Conservation (phyloP, 1,284 basidiomycete species). For the Porogramme epimiltina region DNA sequence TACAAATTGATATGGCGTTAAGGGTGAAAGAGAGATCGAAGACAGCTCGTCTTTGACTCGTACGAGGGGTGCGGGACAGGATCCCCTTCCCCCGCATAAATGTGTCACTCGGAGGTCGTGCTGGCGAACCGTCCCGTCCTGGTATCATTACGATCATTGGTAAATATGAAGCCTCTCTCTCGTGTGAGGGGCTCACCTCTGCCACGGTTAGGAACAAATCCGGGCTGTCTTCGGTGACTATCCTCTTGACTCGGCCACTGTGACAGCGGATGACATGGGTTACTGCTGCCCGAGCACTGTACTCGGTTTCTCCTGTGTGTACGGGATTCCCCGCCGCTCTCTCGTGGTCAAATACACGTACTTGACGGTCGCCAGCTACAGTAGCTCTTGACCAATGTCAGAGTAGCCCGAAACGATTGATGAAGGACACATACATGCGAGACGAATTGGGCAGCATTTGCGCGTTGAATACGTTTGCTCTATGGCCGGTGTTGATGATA, state of each 20-base stretch:
- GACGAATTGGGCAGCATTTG: constrained; percentile 80
- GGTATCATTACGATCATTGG: neutral
- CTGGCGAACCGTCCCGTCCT: constrained; percentile 80
- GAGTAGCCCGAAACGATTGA: neutral
- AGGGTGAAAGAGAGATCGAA: constrained; percentile 65
- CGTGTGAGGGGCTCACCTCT: constrained; percentile 53
- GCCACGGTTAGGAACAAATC: constrained; percentile 85
- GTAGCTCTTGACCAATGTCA: constrained; percentile 51
- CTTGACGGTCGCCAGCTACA: constrained; percentile 79
- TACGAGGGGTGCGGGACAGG: constrained; percentile 72
- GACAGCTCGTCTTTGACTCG: constrained; percentile 61
- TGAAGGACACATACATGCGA: constrained; percentile 56
- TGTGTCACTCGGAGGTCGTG: constrained; percentile 83
- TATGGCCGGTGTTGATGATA: constrained; percentile 79
- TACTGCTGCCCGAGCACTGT: constrained; percentile 46
- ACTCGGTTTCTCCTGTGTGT: constrained; percentile 37
- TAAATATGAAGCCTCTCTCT: no score
- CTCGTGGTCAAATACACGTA: constrained; percentile 81
- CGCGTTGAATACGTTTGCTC: constrained; percentile 86
- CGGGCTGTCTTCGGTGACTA: constrained; percentile 83
- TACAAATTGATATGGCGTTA: constrained; percentile 75
- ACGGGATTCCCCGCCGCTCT: constrained; percentile 44
- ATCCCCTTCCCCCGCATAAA: constrained; percentile 49
- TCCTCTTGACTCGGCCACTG: constrained; percentile 70
- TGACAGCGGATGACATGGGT: constrained; percentile 72